A percentile compares a stretch with the other conserved stretches of the same genome.
Conservation (phyloP, 2,329 filamentous ascomycete species). For the Elsinoe perseae region DNA sequence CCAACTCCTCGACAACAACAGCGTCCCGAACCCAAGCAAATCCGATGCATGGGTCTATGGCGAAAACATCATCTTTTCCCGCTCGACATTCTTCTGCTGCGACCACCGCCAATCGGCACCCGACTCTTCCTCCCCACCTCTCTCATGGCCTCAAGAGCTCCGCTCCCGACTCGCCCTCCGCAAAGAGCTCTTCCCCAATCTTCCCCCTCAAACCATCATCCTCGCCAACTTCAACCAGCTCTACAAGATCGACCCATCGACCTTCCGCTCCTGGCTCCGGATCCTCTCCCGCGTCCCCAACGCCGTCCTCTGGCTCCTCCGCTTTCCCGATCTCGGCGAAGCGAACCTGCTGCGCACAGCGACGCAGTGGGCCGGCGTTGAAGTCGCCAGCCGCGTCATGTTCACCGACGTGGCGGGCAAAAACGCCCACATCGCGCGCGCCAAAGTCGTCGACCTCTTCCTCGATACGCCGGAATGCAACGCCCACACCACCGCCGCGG, state of each 20-base stretch:
- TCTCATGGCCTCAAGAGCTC: slow-evolving; percentile 81
- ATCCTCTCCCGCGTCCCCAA: slow-evolving; percentile 81
- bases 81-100: slow-evolving; percentile 96
- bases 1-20: slow-evolving; percentile 53
- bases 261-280: slow-evolving; percentile 89
- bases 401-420: slow-evolving; percentile 98
- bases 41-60: slow-evolving; percentile 82
- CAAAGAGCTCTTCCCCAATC: slow-evolving; percentile 76
- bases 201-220: slow-evolving; percentile 79
- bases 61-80: slow-evolving; percentile 92
- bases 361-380: slow-evolving; percentile 70
- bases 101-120: slow-evolving; percentile 88
- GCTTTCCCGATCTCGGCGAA: slow-evolving; percentile 91
- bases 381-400: slow-evolving; percentile 77
- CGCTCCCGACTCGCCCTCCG: slow-evolving; percentile 81
- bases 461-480: slow-evolving; percentile 98
- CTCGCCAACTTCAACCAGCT: slow-evolving; percentile 97
- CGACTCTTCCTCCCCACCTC: slow-evolving; percentile 56
- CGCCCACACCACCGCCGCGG: slow-evolving; percentile 92
- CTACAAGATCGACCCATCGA: slow-evolving; percentile 98
- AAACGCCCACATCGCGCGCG: slow-evolving; percentile 83
- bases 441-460: slow-evolving; percentile 87
- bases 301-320: slow-evolving; percentile 88
- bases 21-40: slow-evolving; percentile 50
- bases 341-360: slow-evolving; percentile 75